Evolutionary conservation across 306 rosid species (phyloP), one percentile per base, ranked within the genome.

Genomic region (Vachellia pachyceras): DNA sequence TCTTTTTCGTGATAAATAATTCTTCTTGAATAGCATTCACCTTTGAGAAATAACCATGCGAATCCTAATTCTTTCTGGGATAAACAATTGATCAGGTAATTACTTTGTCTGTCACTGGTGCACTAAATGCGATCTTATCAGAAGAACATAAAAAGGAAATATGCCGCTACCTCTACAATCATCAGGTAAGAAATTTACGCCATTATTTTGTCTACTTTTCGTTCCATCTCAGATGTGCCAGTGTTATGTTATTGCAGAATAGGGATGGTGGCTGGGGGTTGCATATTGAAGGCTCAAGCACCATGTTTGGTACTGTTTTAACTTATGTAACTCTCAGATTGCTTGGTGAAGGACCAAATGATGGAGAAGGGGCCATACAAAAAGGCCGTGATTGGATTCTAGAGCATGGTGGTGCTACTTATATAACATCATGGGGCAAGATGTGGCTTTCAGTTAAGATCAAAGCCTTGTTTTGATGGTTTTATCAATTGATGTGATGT

Each of bases 221-320:
- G 40, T 55, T 71, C 68, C 69, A 50, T 25, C 35, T 35, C 3
- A 11, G 6, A 37, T 18, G 39, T 72, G n/a, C 36, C 64, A 33
- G 50, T 49, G 52, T 45, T 68, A 60, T 80, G 79, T 79, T 57
- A 82, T 65, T 86, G 82, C 87, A 94, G 97, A 94, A 92, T 82
- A 80, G 79, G 86, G 98, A 94, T 83, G 98, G 98, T 79, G 98
- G 98, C n/a, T 94, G 97, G 97, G 97, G 97, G 42, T 83, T 94
- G 82, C 92, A 92, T 84, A 91, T 94, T 65, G 97, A 87, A 87
- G 97, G 97, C 60, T 92, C 96, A 41, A 94, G 98, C 88, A 91
- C 97, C 75, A 94, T 94, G 98, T 88, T 94, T 84, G 97, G 98
- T 52, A 87, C 92, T 11, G 94, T 90, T 79, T 79, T 94, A 84